Base-by-base conservation (phyloP, 208 protist genomes). In the Blastocrithidia nonstop region DNA sequence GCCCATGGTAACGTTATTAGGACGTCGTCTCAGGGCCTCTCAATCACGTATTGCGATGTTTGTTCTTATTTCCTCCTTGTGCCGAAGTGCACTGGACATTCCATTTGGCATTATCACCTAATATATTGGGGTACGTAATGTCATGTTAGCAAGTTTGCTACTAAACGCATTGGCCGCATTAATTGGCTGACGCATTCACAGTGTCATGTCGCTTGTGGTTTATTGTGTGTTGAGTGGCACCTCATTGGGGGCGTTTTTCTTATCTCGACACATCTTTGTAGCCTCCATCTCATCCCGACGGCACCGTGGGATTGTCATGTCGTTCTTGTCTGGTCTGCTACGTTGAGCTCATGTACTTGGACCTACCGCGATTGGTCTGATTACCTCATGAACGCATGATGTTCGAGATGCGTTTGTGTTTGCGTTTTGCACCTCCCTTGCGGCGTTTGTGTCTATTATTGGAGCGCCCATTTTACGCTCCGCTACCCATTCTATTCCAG, bases 201-300 rank as follows among this genome's bases (percentile, higher is more conserved):
- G 35, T 32, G 11, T 25, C 19, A 11, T 40, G 3, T 56, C 54
- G 20, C 57, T 86, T 16, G 35, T 42, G 2, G 5, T 47, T 22
- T 92, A 74, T 49, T 72, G 73, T 46, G 45, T 72, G 0, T 33
- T 86, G n/a, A 76, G 69, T 44, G 75, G 78, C 1, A 47, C 66
- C 44, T 84, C 75, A 6, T 62, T 73, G 23, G 78, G 83, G 8
- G 61, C 55, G 28, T 87, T 85, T 55, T 88, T 93, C 46, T 52
- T 93, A 1, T 43, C 78, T 17, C 75, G 76, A 0, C 78, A 88
- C 63, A 81, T 93, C 21, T 85, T 87, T 26, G 78, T 85, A 11
- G 46, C 76, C 6, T 53, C 63, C 3, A 66, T 82, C 21, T 57
- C 63, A 15, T 69, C 71, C n/a, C 71, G 66, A 40, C 63, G 69